Evolutionary conservation across 169 alveolate genomes (phyloP), one percentile per base, ranked within the genome.

Genomic region (Eimeria acervulina): DNA sequence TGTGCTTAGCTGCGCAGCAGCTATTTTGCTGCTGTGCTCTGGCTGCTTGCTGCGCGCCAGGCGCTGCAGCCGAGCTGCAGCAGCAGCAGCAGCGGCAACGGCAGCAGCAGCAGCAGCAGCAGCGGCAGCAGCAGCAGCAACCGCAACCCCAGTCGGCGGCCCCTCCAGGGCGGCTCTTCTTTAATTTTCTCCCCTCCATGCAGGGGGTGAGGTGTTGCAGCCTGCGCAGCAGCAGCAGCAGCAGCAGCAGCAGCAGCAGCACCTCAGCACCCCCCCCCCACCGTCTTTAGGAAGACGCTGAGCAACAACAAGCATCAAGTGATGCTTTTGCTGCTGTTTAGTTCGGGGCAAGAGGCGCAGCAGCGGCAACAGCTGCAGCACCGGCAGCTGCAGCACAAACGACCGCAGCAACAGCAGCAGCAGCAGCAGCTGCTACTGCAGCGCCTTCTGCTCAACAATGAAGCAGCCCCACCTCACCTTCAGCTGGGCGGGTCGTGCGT

Each of bases 201-300:
- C 84, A 40, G 17, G 33, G 4, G 51, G 26, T 66, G 42, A n/a
- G 42, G 68, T 51, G 66, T n/a, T 63, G 74, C 33, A 36, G 74
- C 74, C 38, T 63, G 36, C 26, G 89, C 89, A 80, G 89, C 89
- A 80, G 89, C 68, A 80, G 89, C 63, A 80, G 89, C 63, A 36
- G 52, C 63, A 78, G 89, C 87, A 76, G 87, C 80, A 68, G 42
- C 47, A 68, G 80, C 80, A 68, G 80, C 80, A 68, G 80, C 80
- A 68, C n/a, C 66, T 7, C 80, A 72, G 47, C 52, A 72, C 38
- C 55, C 36, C 19, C 26, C 55, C 68, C 68, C 63, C 6, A 68
- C 40, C 89, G 89, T 40, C 66, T 80, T 2, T 44, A 38, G 47
- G 33, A 1, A 42, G 28, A n/a, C 2, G 38, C 7, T 42, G 68